Base-by-base conservation (phyloP, 2,329 filamentous ascomycete genomes). In the Neurospora sp. region DNA sequence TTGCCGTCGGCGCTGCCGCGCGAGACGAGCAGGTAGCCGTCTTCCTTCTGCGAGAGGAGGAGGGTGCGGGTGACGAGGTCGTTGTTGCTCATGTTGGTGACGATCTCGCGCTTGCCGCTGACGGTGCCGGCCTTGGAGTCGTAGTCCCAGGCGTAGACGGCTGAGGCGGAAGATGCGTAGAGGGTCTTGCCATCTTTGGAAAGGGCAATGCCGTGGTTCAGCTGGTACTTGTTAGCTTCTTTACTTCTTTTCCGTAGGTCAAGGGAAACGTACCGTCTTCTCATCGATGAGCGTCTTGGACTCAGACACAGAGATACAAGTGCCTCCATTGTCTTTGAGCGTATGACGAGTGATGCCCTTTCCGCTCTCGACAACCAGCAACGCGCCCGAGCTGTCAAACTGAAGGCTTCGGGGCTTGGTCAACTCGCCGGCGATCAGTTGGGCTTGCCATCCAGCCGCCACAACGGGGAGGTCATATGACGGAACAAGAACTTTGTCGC, bases 11-110 rank as follows among this genome's bases (percentile, higher is more conserved):
- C 81, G 74, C 87, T 90, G 57, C 91, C 91, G 70, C 89, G 85
- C 52, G 87, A 90, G 52, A 93, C 84, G 65, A 93, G 78, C 4
- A 93, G 81, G 71, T 86, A 80, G 23, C 84, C 85, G 0, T 87
- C 83, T 8, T 82, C 79, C 39, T 83, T 83, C 17, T 80, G 77
- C 0, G 90, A 88, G 15, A 91, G 79, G 66, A 90, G 81, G 2
- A 92, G 80, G 0, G 89, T 91, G 37, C 89, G 83, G 1, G 88
- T 89, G 1, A 82, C 84, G 73, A 91, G 88, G 46, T 86, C 88
- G n/a, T 80, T 79, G 66, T 83, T 81, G 71, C 73, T 79, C 88
- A 91, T 91, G 68, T 85, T 84, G 57, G 78, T 83, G 66, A 92
- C 81, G n/a, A 92, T 68, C 2, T 81, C 83, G 67, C 80, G 81